These are phyloP conservation scores for Cladosporium sp. DNA, from an alignment of 2,329 filamentous ascomycete species.

Conservation along the genomic window DNA sequence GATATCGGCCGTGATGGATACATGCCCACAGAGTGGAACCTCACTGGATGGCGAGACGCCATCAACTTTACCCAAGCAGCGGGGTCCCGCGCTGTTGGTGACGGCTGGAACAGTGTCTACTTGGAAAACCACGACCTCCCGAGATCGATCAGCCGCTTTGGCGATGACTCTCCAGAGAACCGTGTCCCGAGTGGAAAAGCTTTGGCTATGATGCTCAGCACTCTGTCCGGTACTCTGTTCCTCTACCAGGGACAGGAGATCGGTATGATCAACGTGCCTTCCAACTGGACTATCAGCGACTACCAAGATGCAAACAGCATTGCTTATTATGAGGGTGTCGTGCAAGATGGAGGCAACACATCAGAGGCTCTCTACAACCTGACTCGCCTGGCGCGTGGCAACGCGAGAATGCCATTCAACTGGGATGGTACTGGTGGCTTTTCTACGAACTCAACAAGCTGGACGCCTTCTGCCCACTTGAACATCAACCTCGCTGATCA, in stretches of 20 bases:
- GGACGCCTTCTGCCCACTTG: conserved; percentile 66
- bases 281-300: conserved; percentile 52
- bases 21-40: conserved; percentile 3
- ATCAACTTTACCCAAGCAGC: conserved; percentile 32
- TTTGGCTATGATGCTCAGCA: conserved; percentile 53
- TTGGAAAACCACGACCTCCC: conserved; percentile 65
- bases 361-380: conserved; percentile 41
- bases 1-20: conserved; percentile 6
- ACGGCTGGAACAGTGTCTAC: conserved; percentile 63
- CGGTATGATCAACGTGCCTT: conserved; percentile 64
- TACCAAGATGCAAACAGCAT: conserved; percentile 63
- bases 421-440: conserved; percentile 66
- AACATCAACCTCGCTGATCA: conserved; percentile 60
- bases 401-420: conserved; percentile 68
- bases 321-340: conserved; percentile 40
- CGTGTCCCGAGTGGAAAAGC: conserved; percentile 55
- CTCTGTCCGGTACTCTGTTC: conserved; percentile 61
- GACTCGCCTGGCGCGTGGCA: conserved; percentile 61
- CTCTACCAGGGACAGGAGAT: conserved; percentile 68
- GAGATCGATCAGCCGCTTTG: conserved; percentile 52
- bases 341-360: conserved; percentile 27
- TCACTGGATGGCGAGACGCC: conserved; percentile 24
- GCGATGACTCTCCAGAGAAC: conserved; percentile 46
- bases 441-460: conserved; percentile 53
- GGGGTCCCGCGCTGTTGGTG: conserved; percentile 48